Base-by-base conservation (phyloP, 2,329 filamentous ascomycete species). In the Arthrobotrys sphaeroides region DNA sequence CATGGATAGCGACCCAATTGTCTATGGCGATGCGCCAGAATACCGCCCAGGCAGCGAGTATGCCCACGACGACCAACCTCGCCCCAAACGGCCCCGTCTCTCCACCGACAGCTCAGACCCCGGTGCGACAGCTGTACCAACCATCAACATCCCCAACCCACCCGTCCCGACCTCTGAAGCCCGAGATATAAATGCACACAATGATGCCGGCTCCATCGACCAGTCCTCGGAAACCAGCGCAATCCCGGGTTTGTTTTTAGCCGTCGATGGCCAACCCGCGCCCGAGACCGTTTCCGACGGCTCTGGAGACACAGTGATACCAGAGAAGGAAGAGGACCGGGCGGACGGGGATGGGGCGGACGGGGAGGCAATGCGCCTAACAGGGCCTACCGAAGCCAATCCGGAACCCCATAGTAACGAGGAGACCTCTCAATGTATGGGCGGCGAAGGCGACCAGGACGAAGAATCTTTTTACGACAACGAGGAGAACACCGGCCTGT, bases 1-100 rank as follows among this genome's bases (percentile, higher is more conserved):
- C 6, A 75, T 75, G 72, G 72, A 75, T 16, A 65, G 59, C 24
- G 64, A 68, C 40, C 72, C 64, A n/a, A 64, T 75, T 18, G 18
- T 75, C 16, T 69, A 75, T 33, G 72, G 72, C 40, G 72, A 75
- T 16, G 40, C 33, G 59, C 28, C 64, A 13, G 72, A 64, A 57
- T 12, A 60, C 12, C 33, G 49, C 6, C 24, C 26, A n/a, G 38
- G 40, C n/a, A 2, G 28, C 16, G 57, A 18, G 16, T 6, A 20
- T 22, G 7, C 2, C 5, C 57, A 65, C 12, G 70, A 74, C 26
- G 49, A 26, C 40, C 31, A 75, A 60, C 72, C 64, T 26, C 40
- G 28, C 13, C 57, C 72, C 12, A 75, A 75, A 45, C 64, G 72
- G 22, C 42, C 72, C 36, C 72, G 72, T n/a, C 64, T 75, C 12